Base-by-base conservation (phyloP, 2,329 filamentous ascomycete genomes). In the Allantophomopsis lycopodina region DNA sequence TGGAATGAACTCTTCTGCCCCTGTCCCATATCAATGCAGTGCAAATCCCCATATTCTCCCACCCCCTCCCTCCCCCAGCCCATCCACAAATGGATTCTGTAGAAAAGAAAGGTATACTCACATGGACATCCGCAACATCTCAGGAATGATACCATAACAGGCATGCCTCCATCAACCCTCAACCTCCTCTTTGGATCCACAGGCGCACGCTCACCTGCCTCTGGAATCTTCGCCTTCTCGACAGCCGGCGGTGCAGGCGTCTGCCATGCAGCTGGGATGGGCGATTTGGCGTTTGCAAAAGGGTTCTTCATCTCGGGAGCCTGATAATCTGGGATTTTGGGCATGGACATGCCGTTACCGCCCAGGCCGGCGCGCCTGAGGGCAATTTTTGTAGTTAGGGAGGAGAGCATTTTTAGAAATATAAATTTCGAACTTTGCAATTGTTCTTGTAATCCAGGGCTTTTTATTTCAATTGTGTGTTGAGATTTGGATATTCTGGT, bases 111-210 rank as follows among this genome's bases (percentile, higher is more conserved):
- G 3, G 4, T 21, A 12, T 17, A 58, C 70, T 54, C 68, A 81
- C 80, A 86, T n/a, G 81, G 79, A 61, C 79, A 83, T 18, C 80
- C 81, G 53, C 78, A 83, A 55, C 84, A 77, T 35, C 82, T 68
- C 16, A 86, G 63, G 50, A 86, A 86, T 5, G 74, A 67, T 17
- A 86, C 59, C 3, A 86, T 53, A 0, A 69, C 71, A 0, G 75
- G 73, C 50, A 69, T 72, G 16, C 58, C 56, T 51, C 63, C 59
- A 2, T 68, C 56, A 42, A 58, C 57, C 0, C 71, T 69, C 12
- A 82, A 14, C 13, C 38, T 40, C 32, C 55, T 41, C 32, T 48
- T 50, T 20, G 18, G 16, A 10, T 40, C 44, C 2, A n/a, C 44
- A 2, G 53, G 51, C 6, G 53, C 51, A 35, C 41, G 42, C 3